Base-by-base conservation (phyloP, 306 rosid genomes). In the Casuarina cunninghamiana region DNA sequence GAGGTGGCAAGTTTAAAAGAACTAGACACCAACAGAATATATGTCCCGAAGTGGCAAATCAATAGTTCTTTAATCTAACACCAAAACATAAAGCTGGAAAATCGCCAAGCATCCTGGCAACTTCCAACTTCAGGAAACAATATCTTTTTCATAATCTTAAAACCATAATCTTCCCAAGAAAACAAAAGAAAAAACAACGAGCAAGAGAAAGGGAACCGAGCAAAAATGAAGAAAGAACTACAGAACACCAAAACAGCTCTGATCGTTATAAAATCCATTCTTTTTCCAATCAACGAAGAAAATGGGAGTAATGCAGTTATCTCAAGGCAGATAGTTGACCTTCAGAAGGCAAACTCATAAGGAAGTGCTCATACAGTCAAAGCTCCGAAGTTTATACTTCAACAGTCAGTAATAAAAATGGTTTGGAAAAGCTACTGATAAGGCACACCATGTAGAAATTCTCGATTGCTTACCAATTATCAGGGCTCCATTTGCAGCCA, bases 401-500 rank as follows among this genome's bases (percentile, higher is more conserved):
- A 57, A 10, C 37, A 57, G 21, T 21, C 38, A 4, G 12, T 57
- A 11, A 21, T n/a, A 3, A 19, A 11, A n/a, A 37, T 57, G 63
- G 38, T 5, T n/a, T n/a, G 35, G 37, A n/a, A 9, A n/a, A 21
- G 63, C 35, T 21, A 57, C 10, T n/a, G 35, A 57, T 57, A 57
- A 19, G 35, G 15, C 10, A 57, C 21, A 63, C 12, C 7, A 5
- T 2, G 15, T 5, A 15, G 46, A 16, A 63, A 7, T 37, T 39
- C 69, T 63, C 19, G 13, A 12, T n/a, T 53, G 83, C 88, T 84
- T 86, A 95, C 97, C 98, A 95, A 80, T 95, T 95, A 79, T 89
- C 93, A 51, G 83, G 75, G 72, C 97, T 93, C 98, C 98, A 95
- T 84, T 77, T 82, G 89, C 98, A 95, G 89, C 97, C 95, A 82